Evolutionary conservation across 169 alveolate genomes (phyloP).

Genomic region (Plasmodium blacklocki): DNA sequence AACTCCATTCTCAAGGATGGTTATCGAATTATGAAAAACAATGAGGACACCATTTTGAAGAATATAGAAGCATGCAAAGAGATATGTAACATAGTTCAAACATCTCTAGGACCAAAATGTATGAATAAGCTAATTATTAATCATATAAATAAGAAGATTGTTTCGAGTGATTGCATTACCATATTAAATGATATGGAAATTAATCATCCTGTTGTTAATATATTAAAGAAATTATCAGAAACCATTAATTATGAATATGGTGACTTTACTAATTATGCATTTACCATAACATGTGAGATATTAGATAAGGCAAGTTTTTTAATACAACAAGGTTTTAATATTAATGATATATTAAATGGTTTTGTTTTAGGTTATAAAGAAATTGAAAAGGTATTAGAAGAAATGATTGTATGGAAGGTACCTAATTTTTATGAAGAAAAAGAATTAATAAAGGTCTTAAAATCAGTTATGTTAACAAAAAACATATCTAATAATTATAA

Average conservation of each 20-base stretch:
- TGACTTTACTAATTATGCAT: slow-evolving; percentile 97
- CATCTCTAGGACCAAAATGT: slow-evolving; percentile 98
- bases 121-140: slow-evolving; percentile 98
- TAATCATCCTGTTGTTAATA: slow-evolving; percentile 99
- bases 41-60: slow-evolving; percentile 61
- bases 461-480: slow-evolving; percentile 82
- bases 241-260: slow-evolving; percentile 98
- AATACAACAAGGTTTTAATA: slow-evolving; percentile 95
- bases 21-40: slow-evolving; percentile 51
- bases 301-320: slow-evolving; percentile 91
- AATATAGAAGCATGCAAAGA: slow-evolving; percentile 96
- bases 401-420: slow-evolving; percentile 77
- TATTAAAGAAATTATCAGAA: slow-evolving; percentile 97
- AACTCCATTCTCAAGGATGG: slow-evolving; percentile 70
- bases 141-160: slow-evolving; percentile 96
- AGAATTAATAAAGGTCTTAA: slow-evolving; percentile 85
- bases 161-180: slow-evolving; percentile 97
- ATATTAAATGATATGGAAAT: slow-evolving; percentile 98
- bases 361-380: slow-evolving; percentile 83
- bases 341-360: slow-evolving; percentile 96
- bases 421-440: slow-evolving; percentile 83
- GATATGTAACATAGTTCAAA: slow-evolving; percentile 93
- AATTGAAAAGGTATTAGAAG: slow-evolving; percentile 29
- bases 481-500: slow-evolving; percentile 78
- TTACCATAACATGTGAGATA: slow-evolving; percentile 98